Conservation (phyloP, 225 moss, liverwort and hornwort species). For the Neckera pumila region DNA sequence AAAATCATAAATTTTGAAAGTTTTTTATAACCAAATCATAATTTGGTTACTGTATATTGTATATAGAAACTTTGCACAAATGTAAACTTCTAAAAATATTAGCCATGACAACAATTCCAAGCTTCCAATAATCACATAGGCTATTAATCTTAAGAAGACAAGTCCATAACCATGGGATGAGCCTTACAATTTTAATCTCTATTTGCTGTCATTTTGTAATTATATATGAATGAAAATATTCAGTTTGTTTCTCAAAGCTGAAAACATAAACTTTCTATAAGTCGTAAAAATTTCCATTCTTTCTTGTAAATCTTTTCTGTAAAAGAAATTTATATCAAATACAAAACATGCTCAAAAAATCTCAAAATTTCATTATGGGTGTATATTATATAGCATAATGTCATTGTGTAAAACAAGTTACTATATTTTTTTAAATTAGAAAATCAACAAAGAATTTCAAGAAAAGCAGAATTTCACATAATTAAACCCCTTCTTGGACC, state of each 20-base stretch:
- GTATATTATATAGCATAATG: no score
- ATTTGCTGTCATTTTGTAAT: background rate
- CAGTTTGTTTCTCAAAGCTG: background rate
- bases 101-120: accelerated
- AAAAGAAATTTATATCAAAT: background rate
- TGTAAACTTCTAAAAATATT: background rate
- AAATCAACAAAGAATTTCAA: background rate
- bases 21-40: background rate
- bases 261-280: background rate
- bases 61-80: accelerated
- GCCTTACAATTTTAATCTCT: background rate
- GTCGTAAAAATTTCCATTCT: no score
- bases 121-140: accelerated
- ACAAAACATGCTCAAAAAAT: no score
- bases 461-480: no score
- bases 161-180: accelerated
- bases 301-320: background rate
- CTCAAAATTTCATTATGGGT: no score
- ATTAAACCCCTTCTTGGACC: no score
- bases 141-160: background rate
- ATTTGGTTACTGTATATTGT: background rate
- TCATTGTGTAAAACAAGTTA: background rate
- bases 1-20: background rate
- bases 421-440: background rate
- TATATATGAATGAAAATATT: background rate